Percentiles rank a stretch among this genome's conserved stretches.
These are phyloP conservation scores for Exobasidium rhododendri DNA, from an alignment of 1,284 basidiomycete genomes.

Conservation along the genomic window DNA sequence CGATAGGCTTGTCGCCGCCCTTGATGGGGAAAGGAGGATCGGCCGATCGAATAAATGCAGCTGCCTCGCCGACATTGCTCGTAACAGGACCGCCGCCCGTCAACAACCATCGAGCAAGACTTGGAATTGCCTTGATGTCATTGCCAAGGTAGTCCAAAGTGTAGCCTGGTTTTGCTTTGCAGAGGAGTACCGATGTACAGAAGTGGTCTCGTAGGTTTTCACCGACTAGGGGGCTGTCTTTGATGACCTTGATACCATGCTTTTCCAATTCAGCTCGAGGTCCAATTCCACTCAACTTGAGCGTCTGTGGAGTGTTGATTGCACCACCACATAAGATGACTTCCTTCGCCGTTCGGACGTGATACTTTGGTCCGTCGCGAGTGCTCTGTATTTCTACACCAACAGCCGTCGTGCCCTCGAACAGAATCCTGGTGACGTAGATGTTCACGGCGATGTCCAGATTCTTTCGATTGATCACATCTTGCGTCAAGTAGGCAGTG, in stretches of 20 bases:
- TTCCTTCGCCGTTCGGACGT: constrained; percentile 32
- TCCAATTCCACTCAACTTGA: constrained; percentile 45
- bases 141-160: constrained; percentile 26
- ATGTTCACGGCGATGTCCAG: constrained; percentile 37
- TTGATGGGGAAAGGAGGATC: constrained; percentile 18
- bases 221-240: constrained; percentile 33
- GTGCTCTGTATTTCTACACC: constrained; percentile 36
- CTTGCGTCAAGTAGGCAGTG: constrained; percentile 34
- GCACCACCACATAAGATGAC: constrained; percentile 50
- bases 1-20: constrained; percentile 31
- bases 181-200: constrained; percentile 29
- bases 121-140: constrained; percentile 21
- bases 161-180: constrained; percentile 30
- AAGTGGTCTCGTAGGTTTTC: constrained; percentile 45
- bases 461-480: constrained; percentile 34
- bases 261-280: constrained; percentile 27
- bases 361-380: constrained; percentile 34
- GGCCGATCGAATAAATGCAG: constrained; percentile 23
- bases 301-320: constrained; percentile 48
- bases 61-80: constrained; percentile 26
- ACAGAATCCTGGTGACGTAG: constrained; percentile 34
- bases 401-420: constrained; percentile 33
- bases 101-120: constrained; percentile 34
- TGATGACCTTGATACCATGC: constrained; percentile 24
- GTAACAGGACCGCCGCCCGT: constrained; percentile 36